Evolutionary conservation across 108 stramenopile genomes (phyloP), one percentile per base, ranked within the genome.

Genomic region (Nitzschia palea): DNA sequence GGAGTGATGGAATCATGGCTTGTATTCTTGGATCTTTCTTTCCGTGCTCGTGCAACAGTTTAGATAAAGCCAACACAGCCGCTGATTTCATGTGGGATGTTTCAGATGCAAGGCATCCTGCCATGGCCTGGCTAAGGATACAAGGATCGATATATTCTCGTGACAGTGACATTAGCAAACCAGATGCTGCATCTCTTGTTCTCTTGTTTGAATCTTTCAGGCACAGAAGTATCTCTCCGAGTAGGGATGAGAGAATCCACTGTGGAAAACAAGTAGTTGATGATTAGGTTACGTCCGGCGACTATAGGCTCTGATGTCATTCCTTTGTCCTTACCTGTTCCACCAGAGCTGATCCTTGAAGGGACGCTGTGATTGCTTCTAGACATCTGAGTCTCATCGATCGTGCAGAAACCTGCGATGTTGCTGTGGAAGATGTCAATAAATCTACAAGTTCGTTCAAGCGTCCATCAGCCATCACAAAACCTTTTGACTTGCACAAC

Each of bases 131-230:
- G 55, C 88, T 82, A 73, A 85, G 85, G 18, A 79, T 77, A 1
- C 65, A 78, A 44, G 75, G 67, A 71, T 84, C 83, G 47, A 70
- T 65, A 12, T 78, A 76, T 8, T 74, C 47, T 2, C 47, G 59
- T n/a, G 84, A 77, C 80, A 95, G 67, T 22, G 89, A 78, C 15
- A 94, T 62, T 6, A 97, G 78, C 22, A 91, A 66, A 57, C 85
- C 78, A 57, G 86, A 91, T 3, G 93, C 95, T n/a, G 83, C 81
- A 25, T 92, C 92, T 30, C 97, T 62, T 1, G 95, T 93, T 62
- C 94, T 90, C n/a, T 74, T 89, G 65, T 96, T 97, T 33, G 90
- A 85, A 81, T 97, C 97, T 77, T 97, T 97, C 44, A 95, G 77
- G 65, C 93, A 96, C 28, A 97, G 82, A 1, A 96, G 53, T 0